phyloP scores from a whole-genome alignment of 2,329 filamentous ascomycete genomes.

The Zasmidium citrigriseum region DNA sequence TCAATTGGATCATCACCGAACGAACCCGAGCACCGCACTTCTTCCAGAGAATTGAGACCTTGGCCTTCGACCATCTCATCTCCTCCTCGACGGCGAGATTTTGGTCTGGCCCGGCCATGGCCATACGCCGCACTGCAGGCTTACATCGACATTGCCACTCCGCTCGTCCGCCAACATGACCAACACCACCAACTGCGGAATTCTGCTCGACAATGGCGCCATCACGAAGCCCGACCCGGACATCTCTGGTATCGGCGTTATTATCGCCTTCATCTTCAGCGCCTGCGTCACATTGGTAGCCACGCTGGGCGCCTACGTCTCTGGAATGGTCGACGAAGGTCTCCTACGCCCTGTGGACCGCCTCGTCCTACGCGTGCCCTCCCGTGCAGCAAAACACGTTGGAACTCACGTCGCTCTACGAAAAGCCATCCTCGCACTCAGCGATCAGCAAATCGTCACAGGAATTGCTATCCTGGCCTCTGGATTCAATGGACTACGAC shows the following conservation, averaged over 20 bases:
- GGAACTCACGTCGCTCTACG: slow-evolving; percentile 11
- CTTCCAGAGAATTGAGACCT: too few species aligned
- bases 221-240: slow-evolving; percentile 19
- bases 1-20: too few species aligned
- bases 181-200: background rate
- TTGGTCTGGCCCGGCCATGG: background rate
- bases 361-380: slow-evolving; percentile 12
- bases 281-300: slow-evolving; percentile 22
- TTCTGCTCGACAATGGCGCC: background rate
- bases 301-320: slow-evolving; percentile 17
- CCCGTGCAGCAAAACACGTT: slow-evolving; percentile 12
- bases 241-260: slow-evolving; percentile 25
- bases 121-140: too few species aligned
- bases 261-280: slow-evolving; percentile 24
- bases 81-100: background rate
- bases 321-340: slow-evolving; percentile 20
- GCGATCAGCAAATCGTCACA: slow-evolving; percentile 26
- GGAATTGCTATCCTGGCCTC: slow-evolving; percentile 22
- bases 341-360: slow-evolving; percentile 19
- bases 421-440: slow-evolving; percentile 18
- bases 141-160: too few species aligned
- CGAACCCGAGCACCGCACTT: background rate
- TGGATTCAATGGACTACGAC: slow-evolving; percentile 16
- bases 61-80: too few species aligned
- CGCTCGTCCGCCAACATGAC: background rate